Evolutionary conservation across 164 flowering plant genomes (phyloP).

Genomic region (Chimonanthus praecox): DNA sequence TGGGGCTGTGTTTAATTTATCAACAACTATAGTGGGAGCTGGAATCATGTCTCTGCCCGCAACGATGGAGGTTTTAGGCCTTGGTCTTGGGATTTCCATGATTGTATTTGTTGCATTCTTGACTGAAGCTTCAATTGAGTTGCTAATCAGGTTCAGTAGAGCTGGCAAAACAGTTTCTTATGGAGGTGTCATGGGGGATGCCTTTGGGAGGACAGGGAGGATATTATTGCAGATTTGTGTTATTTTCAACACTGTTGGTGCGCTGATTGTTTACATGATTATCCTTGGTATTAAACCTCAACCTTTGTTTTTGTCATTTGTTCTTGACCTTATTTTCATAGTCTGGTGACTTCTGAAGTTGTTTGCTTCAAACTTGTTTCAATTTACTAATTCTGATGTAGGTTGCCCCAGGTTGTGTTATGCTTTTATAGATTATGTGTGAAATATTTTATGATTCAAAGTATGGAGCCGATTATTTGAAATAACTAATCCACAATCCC

Average conservation of each 20-base stretch:
- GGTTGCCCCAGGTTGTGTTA: too few relatives aligned
- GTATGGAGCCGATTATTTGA: too few relatives aligned
- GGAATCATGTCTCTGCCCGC: constrained; percentile 99
- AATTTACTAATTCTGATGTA: too few relatives aligned
- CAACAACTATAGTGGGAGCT: constrained; percentile 89
- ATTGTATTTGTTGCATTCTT: constrained; percentile 73
- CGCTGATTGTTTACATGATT: too few relatives aligned
- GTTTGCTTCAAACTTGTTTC: too few relatives aligned
- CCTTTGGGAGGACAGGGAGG: constrained; percentile 78
- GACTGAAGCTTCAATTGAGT: constrained; percentile 58
- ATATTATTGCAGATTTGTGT: constrained; percentile 64
- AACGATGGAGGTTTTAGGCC: constrained; percentile 81
- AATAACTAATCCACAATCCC: too few relatives aligned
- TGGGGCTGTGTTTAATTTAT: constrained; percentile 82
- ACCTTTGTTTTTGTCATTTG: too few relatives aligned
- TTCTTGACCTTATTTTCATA: too few relatives aligned
- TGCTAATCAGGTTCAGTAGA: constrained; percentile 69
- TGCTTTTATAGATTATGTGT: too few relatives aligned
- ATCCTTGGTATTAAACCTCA: too few relatives aligned
- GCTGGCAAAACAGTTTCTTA: constrained; percentile 67
- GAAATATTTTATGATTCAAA: too few relatives aligned
- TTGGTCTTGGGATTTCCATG: constrained; percentile 57
- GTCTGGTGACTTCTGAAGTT: too few relatives aligned
- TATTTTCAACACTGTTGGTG: constrained; percentile 25
- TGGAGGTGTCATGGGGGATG: constrained; percentile 85